Evolutionary conservation across 805 yeast species (phyloP).

Genomic region (Yamadazyma philogaea): DNA sequence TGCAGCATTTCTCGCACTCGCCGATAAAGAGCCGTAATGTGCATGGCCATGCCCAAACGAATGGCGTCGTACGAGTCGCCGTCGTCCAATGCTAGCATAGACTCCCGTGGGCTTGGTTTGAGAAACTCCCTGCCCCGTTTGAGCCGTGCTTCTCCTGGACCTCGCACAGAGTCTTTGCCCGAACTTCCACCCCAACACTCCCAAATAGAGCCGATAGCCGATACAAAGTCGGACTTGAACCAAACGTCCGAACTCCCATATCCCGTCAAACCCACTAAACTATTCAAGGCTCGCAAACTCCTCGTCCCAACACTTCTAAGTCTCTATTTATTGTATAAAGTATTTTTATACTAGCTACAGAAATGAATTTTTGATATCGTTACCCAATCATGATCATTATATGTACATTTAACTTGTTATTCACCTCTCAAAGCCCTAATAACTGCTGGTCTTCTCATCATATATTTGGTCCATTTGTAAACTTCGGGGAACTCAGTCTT

Average conservation of each 20-base stretch:
- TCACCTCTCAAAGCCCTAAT: constrained; percentile 81
- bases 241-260: constrained; percentile 2
- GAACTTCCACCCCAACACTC: background rate
- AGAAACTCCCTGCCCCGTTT: too few species aligned
- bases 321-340: constrained; percentile 2
- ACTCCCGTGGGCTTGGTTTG: too few species aligned
- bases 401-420: constrained; percentile 13
- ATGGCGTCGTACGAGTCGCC: background rate
- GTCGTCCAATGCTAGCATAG: background rate
- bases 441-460: constrained; percentile 95
- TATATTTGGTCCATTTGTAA: constrained; percentile 89
- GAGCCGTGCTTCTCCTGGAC: background rate
- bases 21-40: constrained; percentile 3
- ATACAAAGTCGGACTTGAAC: background rate
- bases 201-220: background rate
- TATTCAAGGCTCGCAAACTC: background rate
- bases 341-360: constrained; percentile 6
- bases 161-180: background rate
- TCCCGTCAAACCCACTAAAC: constrained; percentile 4
- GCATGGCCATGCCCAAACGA: constrained; percentile 9
- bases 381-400: constrained; percentile 6
- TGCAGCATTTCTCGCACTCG: background rate
- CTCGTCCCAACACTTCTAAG: background rate
- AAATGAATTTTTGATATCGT: background rate
- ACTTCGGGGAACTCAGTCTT: constrained; percentile 91